These are phyloP conservation scores for Aspergillus novofumigatus DNA, from an alignment of 2,329 filamentous ascomycete species.

Conservation along the genomic window DNA sequence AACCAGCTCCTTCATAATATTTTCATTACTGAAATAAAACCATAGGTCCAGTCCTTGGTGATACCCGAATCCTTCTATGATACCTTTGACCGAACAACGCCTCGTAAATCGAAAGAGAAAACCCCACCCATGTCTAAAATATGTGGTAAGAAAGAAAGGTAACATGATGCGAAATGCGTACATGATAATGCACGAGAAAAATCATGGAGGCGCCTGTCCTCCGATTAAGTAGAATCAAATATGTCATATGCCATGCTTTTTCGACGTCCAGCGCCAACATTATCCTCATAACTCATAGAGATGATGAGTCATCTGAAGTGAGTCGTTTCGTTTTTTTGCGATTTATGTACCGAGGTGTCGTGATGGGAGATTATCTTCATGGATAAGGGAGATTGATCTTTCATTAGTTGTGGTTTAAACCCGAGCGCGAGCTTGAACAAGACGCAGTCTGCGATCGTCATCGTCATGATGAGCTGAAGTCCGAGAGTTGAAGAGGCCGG, in stretches of 20 bases:
- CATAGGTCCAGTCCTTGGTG: not conserved
- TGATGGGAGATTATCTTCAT: not conserved
- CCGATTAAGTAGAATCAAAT: not conserved
- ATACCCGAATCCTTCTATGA: not conserved
- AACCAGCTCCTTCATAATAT: not conserved
- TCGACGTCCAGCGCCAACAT: not conserved
- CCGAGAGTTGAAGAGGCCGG: conserved; percentile 22
- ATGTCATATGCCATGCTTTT: not conserved
- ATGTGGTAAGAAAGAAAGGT: not conserved
- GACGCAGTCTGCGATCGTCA: conserved; percentile 36
- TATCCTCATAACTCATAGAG: not conserved
- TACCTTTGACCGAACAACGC: not conserved
- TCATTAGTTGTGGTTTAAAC: conserved; percentile 14
- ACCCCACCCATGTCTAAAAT: not conserved
- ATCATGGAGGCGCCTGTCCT: not conserved
- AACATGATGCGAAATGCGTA: not conserved
- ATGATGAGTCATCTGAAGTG: no score
- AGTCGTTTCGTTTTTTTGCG: not conserved
- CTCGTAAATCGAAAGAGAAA: not conserved
- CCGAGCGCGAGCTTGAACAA: conserved; percentile 38
- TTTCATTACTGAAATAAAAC: not conserved
- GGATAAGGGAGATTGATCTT: not conserved
- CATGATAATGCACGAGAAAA: not conserved
- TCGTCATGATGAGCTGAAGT: conserved; percentile 30
- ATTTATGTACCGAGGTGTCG: no score